phyloP scores from a whole-genome alignment of 169 alveolate genomes.

The Cryptosporidium bovis region DNA sequence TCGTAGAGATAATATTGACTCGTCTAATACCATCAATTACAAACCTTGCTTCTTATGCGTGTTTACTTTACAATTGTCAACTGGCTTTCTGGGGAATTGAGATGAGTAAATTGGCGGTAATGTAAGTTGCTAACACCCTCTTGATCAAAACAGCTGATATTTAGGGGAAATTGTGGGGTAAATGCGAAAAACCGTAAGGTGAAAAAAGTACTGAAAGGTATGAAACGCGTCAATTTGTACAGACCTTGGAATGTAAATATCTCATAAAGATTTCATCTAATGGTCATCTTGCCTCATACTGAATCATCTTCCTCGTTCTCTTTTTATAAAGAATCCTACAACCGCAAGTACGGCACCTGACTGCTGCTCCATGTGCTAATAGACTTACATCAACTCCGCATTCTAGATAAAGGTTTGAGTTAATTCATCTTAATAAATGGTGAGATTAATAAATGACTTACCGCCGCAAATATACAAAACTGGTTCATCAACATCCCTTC shows the following conservation, averaged over 20 bases:
- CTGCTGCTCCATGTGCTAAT: conserved; percentile 73
- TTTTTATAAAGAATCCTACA: conserved; percentile 77
- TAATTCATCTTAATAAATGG: neutral
- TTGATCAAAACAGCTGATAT: no score
- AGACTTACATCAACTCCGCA: conserved; percentile 77
- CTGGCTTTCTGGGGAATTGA: no score
- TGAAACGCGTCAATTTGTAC: no score
- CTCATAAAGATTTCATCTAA: no score
- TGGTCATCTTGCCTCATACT: conserved; percentile 78
- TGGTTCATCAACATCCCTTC: conserved; percentile 34
- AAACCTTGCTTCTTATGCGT: neutral
- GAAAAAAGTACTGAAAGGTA: no score
- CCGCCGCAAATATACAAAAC: conserved; percentile 77
- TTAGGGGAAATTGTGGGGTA: no score
- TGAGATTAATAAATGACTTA: conserved; percentile 20
- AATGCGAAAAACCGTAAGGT: no score
- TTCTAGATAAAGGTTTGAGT: conserved; percentile 22
- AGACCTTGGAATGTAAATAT: no score
- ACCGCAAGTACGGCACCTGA: conserved; percentile 79
- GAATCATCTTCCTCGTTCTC: conserved; percentile 77
- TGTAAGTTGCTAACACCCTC: no score
- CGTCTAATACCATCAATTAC: neutral
- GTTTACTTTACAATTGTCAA: no score
- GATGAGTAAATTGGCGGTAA: no score
- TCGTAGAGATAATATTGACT: neutral